These are phyloP conservation scores for Barnettozyma hawaiiensis DNA, from an alignment of 1,139 yeast genomes.

Conservation along the genomic window DNA sequence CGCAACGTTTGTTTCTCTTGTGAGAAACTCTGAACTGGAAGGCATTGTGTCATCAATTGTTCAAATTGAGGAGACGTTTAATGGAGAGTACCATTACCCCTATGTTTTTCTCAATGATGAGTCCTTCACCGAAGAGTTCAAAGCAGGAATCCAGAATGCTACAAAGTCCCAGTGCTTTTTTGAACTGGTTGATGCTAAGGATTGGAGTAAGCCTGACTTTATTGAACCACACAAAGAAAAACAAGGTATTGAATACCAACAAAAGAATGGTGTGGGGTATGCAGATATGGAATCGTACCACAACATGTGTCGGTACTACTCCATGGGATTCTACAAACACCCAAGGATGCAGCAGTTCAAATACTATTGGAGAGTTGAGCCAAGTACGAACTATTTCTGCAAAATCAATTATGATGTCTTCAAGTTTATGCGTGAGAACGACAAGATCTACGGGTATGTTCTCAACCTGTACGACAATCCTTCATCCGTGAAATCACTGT, in stretches of 20 bases:
- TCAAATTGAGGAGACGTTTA: slow-evolving; percentile 60
- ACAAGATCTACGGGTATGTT: slow-evolving; percentile 65
- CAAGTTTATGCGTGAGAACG: slow-evolving; percentile 61
- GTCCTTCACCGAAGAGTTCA: slow-evolving; percentile 57
- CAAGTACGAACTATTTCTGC: slow-evolving; percentile 62
- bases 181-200: slow-evolving; percentile 45
- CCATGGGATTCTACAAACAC: slow-evolving; percentile 56
- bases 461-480: slow-evolving; percentile 65
- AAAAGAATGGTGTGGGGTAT: slow-evolving; percentile 48
- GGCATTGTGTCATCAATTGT: slow-evolving; percentile 47
- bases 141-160: slow-evolving; percentile 25
- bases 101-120: slow-evolving; percentile 75
- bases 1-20: slow-evolving; percentile 71
- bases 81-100: slow-evolving; percentile 66
- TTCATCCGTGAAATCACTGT: slow-evolving; percentile 52
- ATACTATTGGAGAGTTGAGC: slow-evolving; percentile 81
- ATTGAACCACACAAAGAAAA: slow-evolving; percentile 44
- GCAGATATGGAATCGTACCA: slow-evolving; percentile 63
- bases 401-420: slow-evolving; percentile 71
- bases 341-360: slow-evolving; percentile 50
- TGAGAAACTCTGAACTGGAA: slow-evolving; percentile 54
- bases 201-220: slow-evolving; percentile 61
- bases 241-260: slow-evolving; percentile 36
- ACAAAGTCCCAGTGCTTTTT: slow-evolving; percentile 53
- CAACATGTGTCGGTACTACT: slow-evolving; percentile 74